These are phyloP conservation scores for Amanita pseudoporphyria DNA, from an alignment of 768 basidiomycete species.

Conservation along the genomic window DNA sequence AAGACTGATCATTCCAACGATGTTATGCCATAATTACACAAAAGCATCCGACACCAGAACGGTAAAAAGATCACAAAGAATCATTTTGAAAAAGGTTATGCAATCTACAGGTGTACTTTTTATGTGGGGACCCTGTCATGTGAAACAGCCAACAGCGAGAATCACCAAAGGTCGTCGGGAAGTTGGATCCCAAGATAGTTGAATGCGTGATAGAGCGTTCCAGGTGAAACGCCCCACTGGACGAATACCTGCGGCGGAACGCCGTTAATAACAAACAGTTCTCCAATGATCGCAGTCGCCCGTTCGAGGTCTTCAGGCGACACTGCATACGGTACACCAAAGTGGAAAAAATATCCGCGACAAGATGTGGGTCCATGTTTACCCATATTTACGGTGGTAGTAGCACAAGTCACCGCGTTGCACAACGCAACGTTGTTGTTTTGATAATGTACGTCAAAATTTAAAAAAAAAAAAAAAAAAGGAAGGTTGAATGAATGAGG, in stretches of 20 bases:
- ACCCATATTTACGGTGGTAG: background rate
- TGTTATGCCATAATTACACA: background rate
- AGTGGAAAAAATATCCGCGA: background rate
- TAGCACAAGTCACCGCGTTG: too few relatives aligned
- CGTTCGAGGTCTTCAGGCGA: constrained; percentile 1
- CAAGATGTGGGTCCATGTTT: background rate
- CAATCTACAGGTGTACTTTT: background rate
- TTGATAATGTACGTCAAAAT: background rate
- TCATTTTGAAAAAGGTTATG: background rate
- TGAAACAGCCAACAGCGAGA: background rate
- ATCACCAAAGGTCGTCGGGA: background rate
- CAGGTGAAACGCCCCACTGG: constrained; percentile 4
- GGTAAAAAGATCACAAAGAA: background rate
- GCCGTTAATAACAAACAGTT: background rate
- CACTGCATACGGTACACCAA: background rate
- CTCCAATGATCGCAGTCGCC: constrained; percentile 1
- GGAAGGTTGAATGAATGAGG: background rate
- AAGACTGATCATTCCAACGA: background rate
- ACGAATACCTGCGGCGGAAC: constrained; percentile 1
- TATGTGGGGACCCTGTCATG: background rate
- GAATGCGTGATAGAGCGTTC: constrained; percentile 5
- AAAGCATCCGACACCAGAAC: background rate
- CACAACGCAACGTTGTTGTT: too few relatives aligned
- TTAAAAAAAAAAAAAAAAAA: background rate
- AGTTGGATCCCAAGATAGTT: background rate